Conservation (phyloP, 805 yeast species). For the Lipomyces sp. region DNA sequence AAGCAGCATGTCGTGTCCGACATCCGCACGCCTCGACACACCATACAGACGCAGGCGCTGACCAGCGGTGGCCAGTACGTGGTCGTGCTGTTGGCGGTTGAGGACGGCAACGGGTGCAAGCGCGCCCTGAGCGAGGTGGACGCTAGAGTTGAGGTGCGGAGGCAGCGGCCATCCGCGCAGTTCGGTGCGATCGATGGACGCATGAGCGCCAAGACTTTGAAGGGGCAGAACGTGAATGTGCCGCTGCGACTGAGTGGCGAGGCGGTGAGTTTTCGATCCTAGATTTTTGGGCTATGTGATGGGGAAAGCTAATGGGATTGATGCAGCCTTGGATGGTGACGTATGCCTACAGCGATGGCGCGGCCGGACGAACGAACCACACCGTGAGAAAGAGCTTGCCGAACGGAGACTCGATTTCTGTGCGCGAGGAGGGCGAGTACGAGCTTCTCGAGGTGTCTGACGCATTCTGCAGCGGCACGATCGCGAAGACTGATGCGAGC, state of each 20-base stretch:
- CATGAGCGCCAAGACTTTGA: slow-evolving; percentile 36
- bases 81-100: slow-evolving; percentile 58
- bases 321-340: slow-evolving; percentile 43
- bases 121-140: slow-evolving; percentile 67
- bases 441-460: slow-evolving; percentile 47
- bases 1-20: slow-evolving; percentile 44
- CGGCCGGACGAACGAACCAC: not conserved
- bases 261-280: slow-evolving; percentile 31
- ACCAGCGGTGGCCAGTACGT: slow-evolving; percentile 69
- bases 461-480: slow-evolving; percentile 50
- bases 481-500: slow-evolving; percentile 33
- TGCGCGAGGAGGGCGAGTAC: slow-evolving; percentile 49
- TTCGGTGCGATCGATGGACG: slow-evolving; percentile 45
- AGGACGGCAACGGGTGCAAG: slow-evolving; percentile 74
- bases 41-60: slow-evolving; percentile 55
- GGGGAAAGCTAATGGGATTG: not conserved
- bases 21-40: slow-evolving; percentile 40
- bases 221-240: slow-evolving; percentile 56
- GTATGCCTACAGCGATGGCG: slow-evolving; percentile 28
- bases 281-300: not conserved
- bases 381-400: slow-evolving; percentile 12
- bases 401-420: slow-evolving; percentile 38
- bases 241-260: slow-evolving; percentile 62
- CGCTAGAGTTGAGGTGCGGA: slow-evolving; percentile 62
- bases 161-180: slow-evolving; percentile 60